Percentiles rank a stretch among this genome's conserved stretches.
These are phyloP conservation scores for Nicotiana undulata DNA, from an alignment of 257 asterid species.

Conservation along the genomic window DNA sequence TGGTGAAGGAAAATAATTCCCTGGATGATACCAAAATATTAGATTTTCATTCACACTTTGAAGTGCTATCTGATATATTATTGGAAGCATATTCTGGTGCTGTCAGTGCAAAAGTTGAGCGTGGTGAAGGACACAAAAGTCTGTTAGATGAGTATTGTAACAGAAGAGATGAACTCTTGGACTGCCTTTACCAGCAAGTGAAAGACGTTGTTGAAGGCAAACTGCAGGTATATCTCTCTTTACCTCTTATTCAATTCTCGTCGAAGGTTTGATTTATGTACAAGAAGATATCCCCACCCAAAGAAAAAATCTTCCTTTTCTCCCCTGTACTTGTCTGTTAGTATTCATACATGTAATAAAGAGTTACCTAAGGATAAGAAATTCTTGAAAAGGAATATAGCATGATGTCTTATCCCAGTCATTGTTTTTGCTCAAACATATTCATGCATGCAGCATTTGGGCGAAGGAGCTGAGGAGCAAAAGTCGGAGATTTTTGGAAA, in stretches of 20 bases:
- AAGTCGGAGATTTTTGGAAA: constrained; percentile 39
- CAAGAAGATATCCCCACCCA: not conserved
- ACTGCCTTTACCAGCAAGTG: constrained; percentile 68
- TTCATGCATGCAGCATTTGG: constrained; percentile 45
- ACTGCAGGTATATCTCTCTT: constrained; percentile 37
- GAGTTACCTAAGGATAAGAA: not conserved
- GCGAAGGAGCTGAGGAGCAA: constrained; percentile 38
- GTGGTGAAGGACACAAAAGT: constrained; percentile 63
- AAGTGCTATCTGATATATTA: constrained; percentile 63
- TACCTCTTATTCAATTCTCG: not conserved
- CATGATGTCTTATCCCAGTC: not conserved
- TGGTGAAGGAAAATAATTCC: constrained; percentile 46
- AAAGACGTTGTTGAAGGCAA: constrained; percentile 40
- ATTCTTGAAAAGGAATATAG: not conserved
- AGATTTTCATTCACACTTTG: constrained; percentile 56
- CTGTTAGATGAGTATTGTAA: constrained; percentile 70
- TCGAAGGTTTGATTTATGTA: not conserved
- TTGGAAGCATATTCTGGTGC: constrained; percentile 84
- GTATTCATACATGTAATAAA: not conserved
- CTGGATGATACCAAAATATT: constrained; percentile 48
- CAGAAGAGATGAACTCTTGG: constrained; percentile 72
- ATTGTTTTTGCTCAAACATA: constrained; percentile 2
- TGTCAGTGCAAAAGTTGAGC: constrained; percentile 69
- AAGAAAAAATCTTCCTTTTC: not conserved
- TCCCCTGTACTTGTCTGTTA: not conserved